A percentile compares a stretch with the other conserved stretches of the same genome.
Conservation (phyloP, 2,329 filamentous ascomycete genomes). For the Camillea tinctor region DNA sequence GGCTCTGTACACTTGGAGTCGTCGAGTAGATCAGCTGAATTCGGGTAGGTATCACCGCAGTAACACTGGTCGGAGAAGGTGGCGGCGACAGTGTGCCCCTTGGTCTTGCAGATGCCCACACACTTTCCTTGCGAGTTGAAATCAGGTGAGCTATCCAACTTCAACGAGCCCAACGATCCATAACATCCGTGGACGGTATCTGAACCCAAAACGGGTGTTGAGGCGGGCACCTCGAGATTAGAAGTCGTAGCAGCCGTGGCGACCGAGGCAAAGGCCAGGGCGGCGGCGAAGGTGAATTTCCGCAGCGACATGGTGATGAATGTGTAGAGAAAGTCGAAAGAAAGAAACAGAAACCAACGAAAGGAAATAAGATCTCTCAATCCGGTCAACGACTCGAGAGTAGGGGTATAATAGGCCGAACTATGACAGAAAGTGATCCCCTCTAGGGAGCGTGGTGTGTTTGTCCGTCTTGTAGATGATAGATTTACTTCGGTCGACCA, state of each 20-base stretch:
- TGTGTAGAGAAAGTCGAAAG: slow-evolving; percentile 6
- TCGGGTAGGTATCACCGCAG: slow-evolving; percentile 70
- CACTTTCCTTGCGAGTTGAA: slow-evolving; percentile 46
- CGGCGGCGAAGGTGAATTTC: slow-evolving; percentile 24
- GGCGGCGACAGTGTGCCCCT: slow-evolving; percentile 58
- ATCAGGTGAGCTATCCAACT: slow-evolving; percentile 11
- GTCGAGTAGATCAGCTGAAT: slow-evolving; percentile 50
- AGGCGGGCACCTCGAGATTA: slow-evolving; percentile 35
- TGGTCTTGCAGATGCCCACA: slow-evolving; percentile 37
- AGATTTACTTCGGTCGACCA: slow-evolving; percentile 8
- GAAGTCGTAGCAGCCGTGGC: slow-evolving; percentile 17
- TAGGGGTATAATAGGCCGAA: slow-evolving; percentile 5
- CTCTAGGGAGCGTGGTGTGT: slow-evolving; percentile 13
- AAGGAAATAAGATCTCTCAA: slow-evolving; percentile 16
- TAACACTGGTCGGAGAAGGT: slow-evolving; percentile 64
- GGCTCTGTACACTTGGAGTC: slow-evolving; percentile 61
- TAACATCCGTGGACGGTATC: slow-evolving; percentile 53
- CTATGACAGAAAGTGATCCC: slow-evolving; percentile 5
- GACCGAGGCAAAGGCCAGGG: slow-evolving; percentile 27
- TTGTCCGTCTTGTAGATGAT: slow-evolving; percentile 2
- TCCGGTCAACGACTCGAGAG: slow-evolving; percentile 31
- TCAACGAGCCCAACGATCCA: slow-evolving; percentile 41
- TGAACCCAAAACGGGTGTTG: slow-evolving; percentile 36
- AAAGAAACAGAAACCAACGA: slow-evolving; percentile 8
- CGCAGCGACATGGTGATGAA: slow-evolving; percentile 27